Conservation (phyloP, 345 rosid genomes). For the Corchorus capsularis region DNA sequence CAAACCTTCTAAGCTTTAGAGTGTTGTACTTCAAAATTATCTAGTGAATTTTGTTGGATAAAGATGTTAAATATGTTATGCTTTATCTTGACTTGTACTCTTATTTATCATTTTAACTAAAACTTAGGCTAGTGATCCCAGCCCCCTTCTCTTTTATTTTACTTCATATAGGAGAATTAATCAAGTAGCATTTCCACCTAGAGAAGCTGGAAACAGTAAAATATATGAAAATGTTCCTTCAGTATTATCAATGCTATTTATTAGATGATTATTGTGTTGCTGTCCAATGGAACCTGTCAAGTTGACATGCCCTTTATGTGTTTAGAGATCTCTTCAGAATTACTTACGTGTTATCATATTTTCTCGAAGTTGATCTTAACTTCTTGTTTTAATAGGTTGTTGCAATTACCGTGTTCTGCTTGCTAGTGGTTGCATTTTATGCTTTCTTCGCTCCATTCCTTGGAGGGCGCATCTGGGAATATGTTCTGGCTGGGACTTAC, state of each 20-base stretch:
- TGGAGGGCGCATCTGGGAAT: conserved; percentile 94
- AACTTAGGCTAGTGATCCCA: conserved; percentile 10
- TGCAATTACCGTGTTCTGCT: conserved; percentile 96
- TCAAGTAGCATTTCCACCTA: too few relatives aligned
- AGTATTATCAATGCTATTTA: background rate
- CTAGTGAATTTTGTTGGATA: background rate
- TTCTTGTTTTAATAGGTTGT: conserved; percentile 61
- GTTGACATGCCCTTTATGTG: background rate
- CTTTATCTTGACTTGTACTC: background rate
- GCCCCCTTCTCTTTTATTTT: background rate
- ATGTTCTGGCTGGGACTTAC: conserved; percentile 61
- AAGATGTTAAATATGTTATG: background rate
- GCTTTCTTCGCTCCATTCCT: conserved; percentile 94
- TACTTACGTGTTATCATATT: background rate
- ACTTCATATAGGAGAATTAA: background rate
- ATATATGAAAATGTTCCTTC: too few relatives aligned
- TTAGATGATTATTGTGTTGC: background rate
- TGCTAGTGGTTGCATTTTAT: conserved; percentile 85
- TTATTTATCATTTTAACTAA: background rate
- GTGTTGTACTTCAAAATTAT: conserved; percentile 7
- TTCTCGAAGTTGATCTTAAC: conserved; percentile 17
- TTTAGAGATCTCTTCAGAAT: background rate
- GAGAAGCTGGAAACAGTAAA: too few relatives aligned
- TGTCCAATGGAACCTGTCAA: background rate
- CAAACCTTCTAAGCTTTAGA: background rate